Evolutionary conservation across 495 filamentous ascomycete genomes (phyloP).

Genomic region (Extremus antarcticus): DNA sequence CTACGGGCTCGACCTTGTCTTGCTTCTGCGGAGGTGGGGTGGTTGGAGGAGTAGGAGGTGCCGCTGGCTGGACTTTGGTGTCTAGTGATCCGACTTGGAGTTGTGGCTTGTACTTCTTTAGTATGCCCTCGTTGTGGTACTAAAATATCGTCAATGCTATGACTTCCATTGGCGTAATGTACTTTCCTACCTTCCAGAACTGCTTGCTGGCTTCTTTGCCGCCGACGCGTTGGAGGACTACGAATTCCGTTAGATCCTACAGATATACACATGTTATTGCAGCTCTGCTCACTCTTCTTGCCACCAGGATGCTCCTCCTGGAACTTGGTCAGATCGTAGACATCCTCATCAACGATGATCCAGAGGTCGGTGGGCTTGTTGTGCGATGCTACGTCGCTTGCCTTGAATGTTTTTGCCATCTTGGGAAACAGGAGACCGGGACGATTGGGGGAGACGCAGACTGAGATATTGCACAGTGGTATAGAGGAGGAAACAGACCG

Average conservation of each 20-base stretch:
- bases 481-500: neutral
- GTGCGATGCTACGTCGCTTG: constrained; percentile 78
- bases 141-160: too few species aligned
- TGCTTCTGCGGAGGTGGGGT: constrained; percentile 42
- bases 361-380: constrained; percentile 77
- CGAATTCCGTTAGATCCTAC: neutral
- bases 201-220: constrained; percentile 97
- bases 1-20: constrained; percentile 35
- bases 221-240: constrained; percentile 78
- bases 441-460: neutral
- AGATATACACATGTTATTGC: neutral
- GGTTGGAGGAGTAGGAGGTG: constrained; percentile 42
- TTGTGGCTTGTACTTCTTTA: constrained; percentile 87
- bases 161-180: too few species aligned
- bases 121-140: constrained; percentile 70
- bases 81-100: constrained; percentile 86
- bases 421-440: constrained; percentile 19
- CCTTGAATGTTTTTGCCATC: constrained; percentile 83
- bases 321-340: constrained; percentile 92
- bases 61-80: constrained; percentile 56
- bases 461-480: neutral
- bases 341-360: constrained; percentile 89
- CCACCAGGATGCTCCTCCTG: constrained; percentile 89
- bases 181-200: constrained; percentile 99
- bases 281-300: constrained; percentile 66